phyloP scores from a whole-genome alignment of 2,329 filamentous ascomycete genomes.

The Penicillium sp. region DNA sequence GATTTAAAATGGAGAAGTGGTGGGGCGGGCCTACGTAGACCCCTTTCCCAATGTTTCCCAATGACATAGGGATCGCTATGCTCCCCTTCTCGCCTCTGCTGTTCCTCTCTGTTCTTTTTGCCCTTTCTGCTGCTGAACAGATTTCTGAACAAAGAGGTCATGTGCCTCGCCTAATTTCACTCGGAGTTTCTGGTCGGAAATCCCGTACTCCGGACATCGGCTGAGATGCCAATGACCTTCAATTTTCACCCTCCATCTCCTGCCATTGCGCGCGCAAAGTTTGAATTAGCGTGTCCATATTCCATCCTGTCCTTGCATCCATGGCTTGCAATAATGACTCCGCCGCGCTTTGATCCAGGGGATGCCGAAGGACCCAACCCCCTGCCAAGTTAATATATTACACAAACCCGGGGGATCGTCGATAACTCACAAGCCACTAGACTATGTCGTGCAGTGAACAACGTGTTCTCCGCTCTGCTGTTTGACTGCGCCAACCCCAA shows the following conservation, averaged over 20 bases:
- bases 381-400: constrained; percentile 12
- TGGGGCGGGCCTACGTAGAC: neutral
- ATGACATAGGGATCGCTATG: constrained; percentile 3
- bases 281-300: constrained; percentile 24
- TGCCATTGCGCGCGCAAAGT: constrained; percentile 26
- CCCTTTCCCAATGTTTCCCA: neutral
- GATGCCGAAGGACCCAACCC: constrained; percentile 29
- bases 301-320: constrained; percentile 29
- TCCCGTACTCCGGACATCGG: neutral
- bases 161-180: neutral
- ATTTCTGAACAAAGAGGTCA: neutral
- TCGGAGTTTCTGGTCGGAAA: neutral
- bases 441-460: constrained; percentile 30
- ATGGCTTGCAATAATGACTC: constrained; percentile 23
- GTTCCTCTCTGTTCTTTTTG: neutral
- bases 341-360: constrained; percentile 26
- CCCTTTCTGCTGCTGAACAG: neutral
- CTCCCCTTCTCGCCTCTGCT: neutral
- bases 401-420: neutral
- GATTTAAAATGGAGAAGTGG: neutral
- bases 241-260: constrained; percentile 14
- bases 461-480: constrained; percentile 26
- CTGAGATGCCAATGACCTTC: neutral
- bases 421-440: constrained; percentile 26
- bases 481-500: constrained; percentile 30